These are phyloP conservation scores for Candida coleopterorum DNA, from an alignment of 805 yeast genomes.

Conservation along the genomic window DNA sequence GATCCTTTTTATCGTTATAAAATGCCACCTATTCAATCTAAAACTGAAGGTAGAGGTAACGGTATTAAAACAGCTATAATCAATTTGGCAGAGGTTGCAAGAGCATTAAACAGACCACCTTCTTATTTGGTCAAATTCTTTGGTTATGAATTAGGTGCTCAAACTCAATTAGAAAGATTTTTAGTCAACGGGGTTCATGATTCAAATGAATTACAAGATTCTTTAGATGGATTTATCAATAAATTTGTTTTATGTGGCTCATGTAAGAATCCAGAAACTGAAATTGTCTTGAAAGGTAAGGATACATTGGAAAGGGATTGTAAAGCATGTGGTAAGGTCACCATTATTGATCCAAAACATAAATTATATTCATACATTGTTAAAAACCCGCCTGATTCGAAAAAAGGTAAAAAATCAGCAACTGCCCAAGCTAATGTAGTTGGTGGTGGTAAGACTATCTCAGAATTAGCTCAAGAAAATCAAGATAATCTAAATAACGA, in stretches of 20 bases:
- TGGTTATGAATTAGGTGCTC: slow-evolving; percentile 97
- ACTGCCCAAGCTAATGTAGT: slow-evolving; percentile 87
- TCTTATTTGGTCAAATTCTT: slow-evolving; percentile 89
- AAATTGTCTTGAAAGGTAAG: slow-evolving; percentile 70
- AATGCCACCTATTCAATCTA: slow-evolving; percentile 97
- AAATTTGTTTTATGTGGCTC: slow-evolving; percentile 90
- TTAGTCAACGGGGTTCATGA: slow-evolving; percentile 95
- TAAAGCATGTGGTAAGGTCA: slow-evolving; percentile 95
- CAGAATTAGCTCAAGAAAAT: slow-evolving; percentile 65
- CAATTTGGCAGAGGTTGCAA: slow-evolving; percentile 87
- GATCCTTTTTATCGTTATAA: slow-evolving; percentile 99
- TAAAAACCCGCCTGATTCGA: slow-evolving; percentile 78
- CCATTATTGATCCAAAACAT: slow-evolving; percentile 78
- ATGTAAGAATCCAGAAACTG: slow-evolving; percentile 98
- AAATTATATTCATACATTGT: slow-evolving; percentile 81
- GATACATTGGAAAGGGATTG: slow-evolving; percentile 84
- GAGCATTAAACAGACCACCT: slow-evolving; percentile 92
- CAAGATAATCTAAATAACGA: slow-evolving; percentile 26
- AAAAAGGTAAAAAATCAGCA: slow-evolving; percentile 72
- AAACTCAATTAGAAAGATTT: slow-evolving; percentile 84
- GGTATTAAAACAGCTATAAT: slow-evolving; percentile 96
- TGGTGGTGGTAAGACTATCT: slow-evolving; percentile 79
- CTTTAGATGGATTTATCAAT: slow-evolving; percentile 88
- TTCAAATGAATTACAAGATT: slow-evolving; percentile 84
- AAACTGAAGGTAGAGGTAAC: slow-evolving; percentile 98